Percentiles rank a stretch among this genome's conserved stretches.
phyloP scores from a whole-genome alignment of 768 basidiomycete genomes.

The Tylopilus vinaceipallidus region DNA sequence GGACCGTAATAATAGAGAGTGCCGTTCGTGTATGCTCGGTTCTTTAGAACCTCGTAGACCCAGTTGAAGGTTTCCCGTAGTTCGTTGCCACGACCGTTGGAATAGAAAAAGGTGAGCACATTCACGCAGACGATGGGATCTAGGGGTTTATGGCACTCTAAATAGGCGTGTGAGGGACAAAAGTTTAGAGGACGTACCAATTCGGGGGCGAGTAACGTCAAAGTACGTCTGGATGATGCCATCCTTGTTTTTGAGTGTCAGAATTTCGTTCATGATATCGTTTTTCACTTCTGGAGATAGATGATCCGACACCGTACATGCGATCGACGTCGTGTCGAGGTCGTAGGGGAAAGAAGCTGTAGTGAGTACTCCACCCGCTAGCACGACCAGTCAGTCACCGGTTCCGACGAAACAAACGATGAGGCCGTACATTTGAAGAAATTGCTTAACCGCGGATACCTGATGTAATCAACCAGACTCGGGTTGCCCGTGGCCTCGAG shows the following conservation, averaged over 20 bases:
- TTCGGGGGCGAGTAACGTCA: conserved; percentile 19
- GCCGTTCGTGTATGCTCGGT: conserved; percentile 20
- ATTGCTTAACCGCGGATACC: conserved; percentile 19
- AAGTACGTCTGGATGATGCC: conserved; percentile 23
- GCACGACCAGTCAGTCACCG: not conserved
- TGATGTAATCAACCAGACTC: conserved; percentile 19
- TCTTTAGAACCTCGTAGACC: conserved; percentile 20
- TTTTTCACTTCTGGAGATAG: conserved; percentile 14
- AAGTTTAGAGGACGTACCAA: conserved; percentile 10
- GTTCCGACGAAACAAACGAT: not conserved
- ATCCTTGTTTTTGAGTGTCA: conserved; percentile 15
- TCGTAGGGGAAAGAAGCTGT: conserved; percentile 15
- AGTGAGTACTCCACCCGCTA: conserved; percentile 10
- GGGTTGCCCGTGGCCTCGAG: conserved; percentile 17
- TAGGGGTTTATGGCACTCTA: not conserved
- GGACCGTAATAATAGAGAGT: conserved; percentile 19
- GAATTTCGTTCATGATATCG: conserved; percentile 23
- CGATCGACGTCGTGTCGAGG: conserved; percentile 19
- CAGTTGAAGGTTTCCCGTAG: conserved; percentile 22
- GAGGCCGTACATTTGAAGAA: conserved; percentile 16
- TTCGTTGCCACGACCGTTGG: conserved; percentile 18
- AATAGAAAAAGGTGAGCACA: conserved; percentile 20
- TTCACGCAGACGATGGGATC: conserved; percentile 22
- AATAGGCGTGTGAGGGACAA: not conserved
- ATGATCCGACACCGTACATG: conserved; percentile 18